phyloP scores from a whole-genome alignment of 2,329 filamentous ascomycete genomes.

The Exophiala aquamarina region DNA sequence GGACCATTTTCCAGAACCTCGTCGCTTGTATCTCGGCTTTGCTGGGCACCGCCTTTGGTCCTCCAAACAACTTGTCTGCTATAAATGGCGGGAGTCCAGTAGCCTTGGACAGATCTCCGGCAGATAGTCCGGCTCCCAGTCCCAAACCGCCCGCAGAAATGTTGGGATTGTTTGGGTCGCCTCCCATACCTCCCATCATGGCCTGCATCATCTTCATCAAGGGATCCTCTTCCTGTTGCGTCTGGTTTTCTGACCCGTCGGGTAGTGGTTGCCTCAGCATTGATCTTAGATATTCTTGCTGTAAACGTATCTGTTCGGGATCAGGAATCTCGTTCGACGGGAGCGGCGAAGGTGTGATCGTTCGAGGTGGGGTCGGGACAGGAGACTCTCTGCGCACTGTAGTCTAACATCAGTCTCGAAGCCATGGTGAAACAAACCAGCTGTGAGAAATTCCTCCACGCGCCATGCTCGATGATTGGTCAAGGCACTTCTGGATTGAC shows the following conservation, averaged over 20 bases:
- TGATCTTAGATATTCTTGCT: slow-evolving; percentile 39
- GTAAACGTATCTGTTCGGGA: slow-evolving; percentile 35
- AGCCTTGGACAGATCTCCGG: slow-evolving; percentile 28
- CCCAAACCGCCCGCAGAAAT: slow-evolving; percentile 7
- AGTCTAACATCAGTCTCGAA: too few species aligned
- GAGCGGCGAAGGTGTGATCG: slow-evolving; percentile 27
- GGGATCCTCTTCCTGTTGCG: slow-evolving; percentile 47
- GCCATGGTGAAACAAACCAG: too few species aligned
- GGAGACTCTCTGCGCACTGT: slow-evolving; percentile 30
- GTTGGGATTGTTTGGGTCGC: slow-evolving; percentile 14
- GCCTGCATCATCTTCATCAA: slow-evolving; percentile 57
- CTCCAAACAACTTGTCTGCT: slow-evolving; percentile 38
- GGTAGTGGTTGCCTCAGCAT: slow-evolving; percentile 27
- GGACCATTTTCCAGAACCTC: slow-evolving; percentile 56
- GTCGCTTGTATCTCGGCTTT: slow-evolving; percentile 37
- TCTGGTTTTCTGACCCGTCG: slow-evolving; percentile 32
- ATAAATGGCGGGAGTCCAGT: slow-evolving; percentile 33
- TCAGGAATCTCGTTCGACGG: slow-evolving; percentile 22
- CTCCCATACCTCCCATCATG: slow-evolving; percentile 43
- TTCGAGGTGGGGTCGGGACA: slow-evolving; percentile 31
- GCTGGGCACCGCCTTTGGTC: slow-evolving; percentile 38
- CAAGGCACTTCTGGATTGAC: too few species aligned
- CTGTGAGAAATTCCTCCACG: too few species aligned
- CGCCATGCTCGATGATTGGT: too few species aligned
- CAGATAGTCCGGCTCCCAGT: slow-evolving; percentile 19